A percentile compares a stretch with the other conserved stretches of the same genome.
Evolutionary conservation across 2,329 filamentous ascomycete species (phyloP).

Genomic region (Ceratocystis destructans): DNA sequence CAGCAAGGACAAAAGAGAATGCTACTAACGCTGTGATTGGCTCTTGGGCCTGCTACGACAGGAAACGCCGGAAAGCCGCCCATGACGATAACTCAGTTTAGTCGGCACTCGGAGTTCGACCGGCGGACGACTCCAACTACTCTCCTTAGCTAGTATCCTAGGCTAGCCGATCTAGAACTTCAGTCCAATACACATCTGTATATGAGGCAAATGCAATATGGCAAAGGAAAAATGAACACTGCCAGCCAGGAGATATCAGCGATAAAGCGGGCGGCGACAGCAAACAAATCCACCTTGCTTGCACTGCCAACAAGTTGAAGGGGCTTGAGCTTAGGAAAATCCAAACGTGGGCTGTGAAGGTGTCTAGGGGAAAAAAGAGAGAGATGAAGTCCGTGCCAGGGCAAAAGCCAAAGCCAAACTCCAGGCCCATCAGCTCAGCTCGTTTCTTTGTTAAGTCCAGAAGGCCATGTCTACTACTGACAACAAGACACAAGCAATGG

Average conservation of each 20-base stretch:
- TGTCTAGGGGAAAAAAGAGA: neutral
- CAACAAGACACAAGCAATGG: neutral
- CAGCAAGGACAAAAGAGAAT: neutral
- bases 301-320: neutral
- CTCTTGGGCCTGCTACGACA: neutral
- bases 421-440: neutral
- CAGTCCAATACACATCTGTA: neutral
- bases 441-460: neutral
- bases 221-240: neutral
- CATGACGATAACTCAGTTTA: neutral
- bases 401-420: neutral
- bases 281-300: neutral
- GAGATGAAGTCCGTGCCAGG: neutral
- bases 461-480: neutral
- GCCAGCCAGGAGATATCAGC: neutral
- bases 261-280: neutral
- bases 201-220: neutral
- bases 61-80: neutral
- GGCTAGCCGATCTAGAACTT: neutral
- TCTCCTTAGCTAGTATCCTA: neutral
- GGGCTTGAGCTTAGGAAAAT: neutral
- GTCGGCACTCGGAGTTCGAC: neutral
- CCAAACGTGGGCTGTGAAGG: neutral
- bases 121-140: neutral
- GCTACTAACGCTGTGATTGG: neutral